These are phyloP conservation scores for Apophysomyces sp. DNA, from an alignment of 371 early-diverging fungal genomes.

Conservation along the genomic window DNA sequence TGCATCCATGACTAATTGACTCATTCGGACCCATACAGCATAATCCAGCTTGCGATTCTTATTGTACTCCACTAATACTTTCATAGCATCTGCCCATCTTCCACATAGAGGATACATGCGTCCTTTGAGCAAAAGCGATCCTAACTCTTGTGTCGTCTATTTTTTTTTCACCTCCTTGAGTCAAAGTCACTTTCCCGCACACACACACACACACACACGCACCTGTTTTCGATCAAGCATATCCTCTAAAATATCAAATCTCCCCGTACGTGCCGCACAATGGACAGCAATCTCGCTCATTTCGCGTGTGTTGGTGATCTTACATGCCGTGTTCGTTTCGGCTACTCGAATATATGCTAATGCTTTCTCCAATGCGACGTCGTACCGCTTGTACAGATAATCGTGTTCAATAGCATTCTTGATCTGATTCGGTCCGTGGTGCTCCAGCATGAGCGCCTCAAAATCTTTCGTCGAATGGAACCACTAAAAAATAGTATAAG, in stretches of 20 bases:
- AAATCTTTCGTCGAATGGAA: constrained; percentile 29
- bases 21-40: constrained; percentile 32
- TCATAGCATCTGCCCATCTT: constrained; percentile 30
- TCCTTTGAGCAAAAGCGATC: constrained; percentile 27
- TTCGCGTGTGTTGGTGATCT: constrained; percentile 36
- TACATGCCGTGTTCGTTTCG: constrained; percentile 25
- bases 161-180: no score
- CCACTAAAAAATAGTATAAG: constrained; percentile 27
- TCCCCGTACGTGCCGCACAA: constrained; percentile 30
- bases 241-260: constrained; percentile 26
- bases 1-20: neutral
- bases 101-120: constrained; percentile 34
- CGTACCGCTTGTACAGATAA: constrained; percentile 40
- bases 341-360: constrained; percentile 32
- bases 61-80: constrained; percentile 31
- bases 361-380: constrained; percentile 27
- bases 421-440: constrained; percentile 42
- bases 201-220: no score
- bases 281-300: constrained; percentile 42
- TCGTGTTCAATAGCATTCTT: constrained; percentile 42
- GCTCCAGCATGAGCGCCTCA: constrained; percentile 33
- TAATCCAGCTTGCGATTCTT: constrained; percentile 37
- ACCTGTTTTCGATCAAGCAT: constrained; percentile 33
- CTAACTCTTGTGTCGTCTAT: constrained; percentile 24
- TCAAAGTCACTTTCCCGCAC: no score